Base-by-base conservation (phyloP, 805 yeast species). In the Wickerhamia fluorescens region DNA sequence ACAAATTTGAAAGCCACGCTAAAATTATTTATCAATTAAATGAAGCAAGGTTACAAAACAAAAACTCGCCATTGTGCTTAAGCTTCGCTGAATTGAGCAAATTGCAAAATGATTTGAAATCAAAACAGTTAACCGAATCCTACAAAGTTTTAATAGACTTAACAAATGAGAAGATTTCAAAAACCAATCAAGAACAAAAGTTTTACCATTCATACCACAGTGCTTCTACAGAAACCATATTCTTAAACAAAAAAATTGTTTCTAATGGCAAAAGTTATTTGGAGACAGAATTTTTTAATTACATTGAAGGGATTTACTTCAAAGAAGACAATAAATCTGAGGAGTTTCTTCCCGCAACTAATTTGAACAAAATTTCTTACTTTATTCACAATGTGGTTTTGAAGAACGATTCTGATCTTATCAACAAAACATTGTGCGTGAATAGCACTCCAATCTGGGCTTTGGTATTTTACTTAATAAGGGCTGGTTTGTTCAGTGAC, bases 391-490 rank as follows among this genome's bases (percentile, higher is more conserved):
- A 57, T 31, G 47, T 64, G 14, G 49, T 61, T 22, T 36, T 47
- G 27, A 56, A 52, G 31, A 58, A 58, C 37, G 44, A 46, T 28
- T 34, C 44, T 15, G 53, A 53, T 13, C 25, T 35, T 10, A 31
- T 31, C 23, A 32, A 31, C 7, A 53, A 52, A 31, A 61, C 68
- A 1, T 45, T 61, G 32, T 47, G 47, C 31, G 77, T 86, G 14
- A 88, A 89, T 54, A 87, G 87, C 11, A 63, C 73, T 2, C 97
- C 97, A 7, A 73, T 92, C n/a, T 89, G 98, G 98, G 95, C 96
- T 0, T 58, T 86, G 21, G 58, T 92, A 7, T 92, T 81, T 50
- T 89, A 84, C 53, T 62, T 89, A 37, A 53, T 92, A 29, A 75
- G 98, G 47, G 78, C 89, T 3, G 97, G 98, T 2, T 72, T 82